Evolutionary conservation across 1,139 yeast genomes (phyloP).

Genomic region (Kodamaea arcana): DNA sequence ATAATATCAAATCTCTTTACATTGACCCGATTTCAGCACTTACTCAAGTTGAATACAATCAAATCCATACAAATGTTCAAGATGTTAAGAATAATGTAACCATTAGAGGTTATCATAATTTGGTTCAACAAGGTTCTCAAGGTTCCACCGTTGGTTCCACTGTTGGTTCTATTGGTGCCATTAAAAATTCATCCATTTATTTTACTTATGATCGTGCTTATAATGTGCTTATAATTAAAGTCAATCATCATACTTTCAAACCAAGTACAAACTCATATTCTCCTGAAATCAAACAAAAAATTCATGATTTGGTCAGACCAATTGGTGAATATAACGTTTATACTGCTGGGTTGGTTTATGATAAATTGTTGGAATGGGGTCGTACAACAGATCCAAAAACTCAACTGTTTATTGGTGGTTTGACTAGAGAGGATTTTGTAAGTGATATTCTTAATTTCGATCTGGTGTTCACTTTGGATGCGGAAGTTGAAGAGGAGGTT

Average conservation of each 20-base stretch:
- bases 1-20: conserved; percentile 33
- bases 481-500: conserved; percentile 13
- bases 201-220: conserved; percentile 23
- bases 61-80: conserved; percentile 30
- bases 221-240: conserved; percentile 27
- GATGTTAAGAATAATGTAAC: conserved; percentile 24
- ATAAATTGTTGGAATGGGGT: conserved; percentile 16
- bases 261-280: conserved; percentile 16
- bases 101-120: conserved; percentile 21
- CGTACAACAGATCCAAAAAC: conserved; percentile 6
- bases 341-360: conserved; percentile 27
- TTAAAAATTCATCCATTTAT: conserved; percentile 26
- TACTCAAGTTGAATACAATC: conserved; percentile 27
- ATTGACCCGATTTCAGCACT: conserved; percentile 41
- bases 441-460: conserved; percentile 30
- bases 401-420: conserved; percentile 17
- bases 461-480: conserved; percentile 11
- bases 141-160: conserved; percentile 1
- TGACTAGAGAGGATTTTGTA: conserved; percentile 28
- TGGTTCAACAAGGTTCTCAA: conserved; percentile 1
- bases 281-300: conserved; percentile 10
- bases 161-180: conserved; percentile 6
- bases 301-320: conserved; percentile 11
- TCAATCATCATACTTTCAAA: conserved; percentile 19
- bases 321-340: conserved; percentile 19